Evolutionary conservation across 2,329 filamentous ascomycete species (phyloP).

Genomic region (Stachybotrys elegans): DNA sequence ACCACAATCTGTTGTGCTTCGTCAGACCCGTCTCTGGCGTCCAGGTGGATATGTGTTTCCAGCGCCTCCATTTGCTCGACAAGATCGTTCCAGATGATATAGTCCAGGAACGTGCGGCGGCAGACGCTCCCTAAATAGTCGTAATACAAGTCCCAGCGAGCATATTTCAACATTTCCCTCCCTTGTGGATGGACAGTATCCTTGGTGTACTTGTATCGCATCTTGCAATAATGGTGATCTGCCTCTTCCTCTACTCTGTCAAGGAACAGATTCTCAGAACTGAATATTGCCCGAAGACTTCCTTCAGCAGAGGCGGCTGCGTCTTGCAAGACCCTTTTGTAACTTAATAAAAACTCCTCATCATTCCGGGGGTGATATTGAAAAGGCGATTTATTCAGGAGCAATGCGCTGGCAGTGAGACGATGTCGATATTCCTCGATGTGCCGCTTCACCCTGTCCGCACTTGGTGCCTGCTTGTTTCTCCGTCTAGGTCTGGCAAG

Average conservation of each 20-base stretch:
- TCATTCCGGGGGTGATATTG: neutral
- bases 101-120: neutral
- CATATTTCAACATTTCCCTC: too few relatives aligned
- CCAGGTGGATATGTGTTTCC: too few relatives aligned
- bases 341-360: neutral
- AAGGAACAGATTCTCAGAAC: too few relatives aligned
- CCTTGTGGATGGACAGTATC: too few relatives aligned
- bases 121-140: neutral
- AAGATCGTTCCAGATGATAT: neutral
- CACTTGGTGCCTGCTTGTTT: too few relatives aligned
- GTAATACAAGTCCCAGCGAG: neutral
- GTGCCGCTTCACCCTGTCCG: neutral
- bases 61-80: neutral
- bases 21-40: too few relatives aligned
- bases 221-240: neutral
- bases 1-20: too few relatives aligned
- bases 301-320: neutral
- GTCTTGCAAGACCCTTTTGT: neutral
- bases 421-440: too few relatives aligned
- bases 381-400: neutral
- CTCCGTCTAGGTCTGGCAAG: neutral
- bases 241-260: neutral
- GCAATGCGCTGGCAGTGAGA: neutral
- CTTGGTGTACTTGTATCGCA: neutral
- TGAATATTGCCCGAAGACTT: too few relatives aligned